phyloP scores from a whole-genome alignment of 768 basidiomycete species.

The Jaapia argillacea region DNA sequence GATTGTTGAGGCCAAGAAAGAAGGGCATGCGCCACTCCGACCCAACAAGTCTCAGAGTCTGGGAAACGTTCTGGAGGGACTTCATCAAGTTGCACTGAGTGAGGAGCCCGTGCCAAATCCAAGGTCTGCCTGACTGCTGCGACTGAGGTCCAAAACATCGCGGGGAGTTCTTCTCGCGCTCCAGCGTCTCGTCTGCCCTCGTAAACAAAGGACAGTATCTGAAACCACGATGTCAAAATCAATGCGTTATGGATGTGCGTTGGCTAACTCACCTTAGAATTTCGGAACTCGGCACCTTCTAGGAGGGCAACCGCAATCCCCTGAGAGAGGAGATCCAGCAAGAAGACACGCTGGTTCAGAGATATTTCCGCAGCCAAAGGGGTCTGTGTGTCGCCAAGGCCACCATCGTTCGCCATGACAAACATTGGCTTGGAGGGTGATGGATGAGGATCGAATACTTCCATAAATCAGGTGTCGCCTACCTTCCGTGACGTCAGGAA shows the following conservation, averaged over 20 bases:
- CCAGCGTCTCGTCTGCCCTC: too few relatives aligned
- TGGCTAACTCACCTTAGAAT: slow-evolving; percentile 42
- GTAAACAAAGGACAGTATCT: slow-evolving; percentile 56
- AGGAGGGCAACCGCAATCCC: slow-evolving; percentile 43
- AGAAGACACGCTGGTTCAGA: slow-evolving; percentile 37
- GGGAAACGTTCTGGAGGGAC: too few relatives aligned
- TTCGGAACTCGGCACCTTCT: slow-evolving; percentile 45
- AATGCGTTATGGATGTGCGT: neutral
- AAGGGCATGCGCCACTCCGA: neutral
- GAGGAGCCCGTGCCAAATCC: too few relatives aligned
- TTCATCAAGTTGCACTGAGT: too few relatives aligned
- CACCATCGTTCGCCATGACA: slow-evolving; percentile 47
- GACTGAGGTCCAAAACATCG: too few relatives aligned
- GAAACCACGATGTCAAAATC: neutral
- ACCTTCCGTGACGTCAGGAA: slow-evolving; percentile 35
- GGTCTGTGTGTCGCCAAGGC: slow-evolving; percentile 11
- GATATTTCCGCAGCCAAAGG: slow-evolving; percentile 17
- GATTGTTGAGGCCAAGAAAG: too few relatives aligned
- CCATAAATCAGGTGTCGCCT: neutral
- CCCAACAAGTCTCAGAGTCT: too few relatives aligned
- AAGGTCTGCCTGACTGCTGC: too few relatives aligned
- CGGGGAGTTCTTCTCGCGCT: too few relatives aligned
- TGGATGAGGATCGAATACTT: slow-evolving; percentile 9
- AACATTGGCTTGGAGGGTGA: slow-evolving; percentile 49
- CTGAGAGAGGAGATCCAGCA: slow-evolving; percentile 37